Conservation (phyloP, 345 rosid genomes). For the Brassica carinata region DNA sequence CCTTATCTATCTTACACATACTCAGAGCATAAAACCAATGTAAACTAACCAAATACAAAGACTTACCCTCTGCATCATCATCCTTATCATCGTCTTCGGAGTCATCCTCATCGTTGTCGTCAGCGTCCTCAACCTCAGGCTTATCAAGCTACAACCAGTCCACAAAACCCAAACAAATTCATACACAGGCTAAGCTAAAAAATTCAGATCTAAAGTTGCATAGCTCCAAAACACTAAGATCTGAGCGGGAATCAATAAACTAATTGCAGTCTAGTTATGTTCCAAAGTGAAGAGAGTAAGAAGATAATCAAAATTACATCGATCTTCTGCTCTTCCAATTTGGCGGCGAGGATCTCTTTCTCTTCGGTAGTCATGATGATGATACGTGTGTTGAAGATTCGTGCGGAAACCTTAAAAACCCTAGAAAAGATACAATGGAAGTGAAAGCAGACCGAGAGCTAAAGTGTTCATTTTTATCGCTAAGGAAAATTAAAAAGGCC, state of each 20-base stretch:
- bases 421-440: background rate
- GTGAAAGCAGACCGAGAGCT: background rate
- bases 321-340: conserved; percentile 67
- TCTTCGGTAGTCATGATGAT: conserved; percentile 74
- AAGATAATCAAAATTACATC: conserved; percentile 46
- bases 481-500: conserved; percentile 3
- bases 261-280: background rate
- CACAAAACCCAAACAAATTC: background rate
- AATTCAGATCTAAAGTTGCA: conserved; percentile 21
- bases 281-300: background rate
- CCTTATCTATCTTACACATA: background rate
- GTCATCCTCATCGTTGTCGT: conserved; percentile 63
- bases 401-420: conserved; percentile 39
- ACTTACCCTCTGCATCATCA: conserved; percentile 62
- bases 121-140: conserved; percentile 71
- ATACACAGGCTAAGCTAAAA: background rate
- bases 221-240: conserved; percentile 9
- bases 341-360: conserved; percentile 76
- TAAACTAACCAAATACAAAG: background rate
- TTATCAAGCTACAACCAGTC: conserved; percentile 52
- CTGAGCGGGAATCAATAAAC: background rate
- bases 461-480: too few species aligned
- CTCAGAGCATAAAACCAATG: background rate
- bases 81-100: conserved; percentile 66
- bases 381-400: conserved; percentile 8